phyloP scores from a whole-genome alignment of 2,329 filamentous ascomycete species.

The Rosellinia necatrix region DNA sequence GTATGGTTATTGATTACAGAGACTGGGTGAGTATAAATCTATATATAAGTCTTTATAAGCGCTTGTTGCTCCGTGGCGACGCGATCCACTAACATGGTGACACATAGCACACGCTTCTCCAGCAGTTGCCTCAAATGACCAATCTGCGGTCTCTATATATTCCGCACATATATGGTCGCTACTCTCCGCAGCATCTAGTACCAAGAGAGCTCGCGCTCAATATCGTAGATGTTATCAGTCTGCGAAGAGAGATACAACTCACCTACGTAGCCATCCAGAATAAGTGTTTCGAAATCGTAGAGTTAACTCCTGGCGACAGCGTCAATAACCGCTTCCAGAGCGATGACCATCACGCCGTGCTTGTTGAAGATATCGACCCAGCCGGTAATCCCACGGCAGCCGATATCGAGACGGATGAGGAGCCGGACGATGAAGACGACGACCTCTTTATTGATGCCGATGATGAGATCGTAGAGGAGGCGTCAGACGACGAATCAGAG shows the following conservation, averaged over 20 bases:
- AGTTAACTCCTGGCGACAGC: constrained; percentile 51
- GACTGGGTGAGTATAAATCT: constrained; percentile 70
- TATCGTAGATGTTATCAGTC: constrained; percentile 76
- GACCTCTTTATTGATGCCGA: constrained; percentile 51
- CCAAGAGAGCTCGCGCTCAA: constrained; percentile 75
- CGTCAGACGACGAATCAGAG: constrained; percentile 56
- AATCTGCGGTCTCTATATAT: constrained; percentile 74
- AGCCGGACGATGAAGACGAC: constrained; percentile 49
- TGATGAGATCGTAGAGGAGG: constrained; percentile 45
- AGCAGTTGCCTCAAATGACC: constrained; percentile 71
- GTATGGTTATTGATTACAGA: constrained; percentile 72
- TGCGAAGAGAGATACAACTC: constrained; percentile 75
- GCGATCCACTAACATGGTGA: constrained; percentile 10
- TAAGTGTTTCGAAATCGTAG: constrained; percentile 83
- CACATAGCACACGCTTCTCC: constrained; percentile 74
- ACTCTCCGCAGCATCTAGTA: not conserved
- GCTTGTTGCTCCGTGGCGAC: not conserved
- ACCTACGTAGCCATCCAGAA: constrained; percentile 77
- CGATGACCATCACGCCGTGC: constrained; percentile 25
- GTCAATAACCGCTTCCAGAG: constrained; percentile 31
- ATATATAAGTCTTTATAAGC: constrained; percentile 14
- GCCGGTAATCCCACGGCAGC: constrained; percentile 42
- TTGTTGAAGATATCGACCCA: constrained; percentile 38
- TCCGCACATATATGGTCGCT: constrained; percentile 59
- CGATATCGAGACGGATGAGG: constrained; percentile 45